Evolutionary conservation across 2,329 filamentous ascomycete species (phyloP).

Genomic region (Pseudogymnoascus sp.): DNA sequence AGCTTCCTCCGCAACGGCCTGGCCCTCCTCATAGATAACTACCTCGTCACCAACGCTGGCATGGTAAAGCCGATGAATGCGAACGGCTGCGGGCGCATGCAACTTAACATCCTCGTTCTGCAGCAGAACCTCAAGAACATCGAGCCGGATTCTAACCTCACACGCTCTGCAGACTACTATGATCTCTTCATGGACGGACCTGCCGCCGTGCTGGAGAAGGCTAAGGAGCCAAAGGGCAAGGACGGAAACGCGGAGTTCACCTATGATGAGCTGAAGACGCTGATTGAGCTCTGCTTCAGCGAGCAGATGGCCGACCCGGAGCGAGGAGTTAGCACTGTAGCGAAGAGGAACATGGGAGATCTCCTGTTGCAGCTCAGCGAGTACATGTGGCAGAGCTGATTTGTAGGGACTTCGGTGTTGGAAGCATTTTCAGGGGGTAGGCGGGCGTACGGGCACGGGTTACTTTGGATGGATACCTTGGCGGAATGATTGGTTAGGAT

Average conservation of each 20-base stretch:
- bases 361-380: slow-evolving; percentile 64
- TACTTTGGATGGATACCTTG: background rate
- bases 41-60: slow-evolving; percentile 64
- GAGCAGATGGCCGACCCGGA: slow-evolving; percentile 59
- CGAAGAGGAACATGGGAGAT: slow-evolving; percentile 62
- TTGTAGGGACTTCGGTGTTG: background rate
- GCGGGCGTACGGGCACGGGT: slow-evolving; percentile 2
- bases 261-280: slow-evolving; percentile 58
- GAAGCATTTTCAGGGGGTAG: background rate
- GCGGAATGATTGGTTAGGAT: background rate
- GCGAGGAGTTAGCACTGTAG: slow-evolving; percentile 58
- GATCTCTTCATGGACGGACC: slow-evolving; percentile 58
- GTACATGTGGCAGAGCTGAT: slow-evolving; percentile 54
- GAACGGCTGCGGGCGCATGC: slow-evolving; percentile 77
- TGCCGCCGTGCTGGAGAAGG: slow-evolving; percentile 56
- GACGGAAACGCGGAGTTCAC: slow-evolving; percentile 43
- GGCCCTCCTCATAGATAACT: slow-evolving; percentile 68
- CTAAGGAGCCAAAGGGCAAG: slow-evolving; percentile 39
- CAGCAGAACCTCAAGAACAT: slow-evolving; percentile 97
- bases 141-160: slow-evolving; percentile 60
- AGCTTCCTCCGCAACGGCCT: slow-evolving; percentile 71
- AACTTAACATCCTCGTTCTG: slow-evolving; percentile 86
- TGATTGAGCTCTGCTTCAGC: slow-evolving; percentile 61
- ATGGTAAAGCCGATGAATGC: slow-evolving; percentile 76
- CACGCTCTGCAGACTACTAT: slow-evolving; percentile 59